Percentiles rank a stretch among this genome's conserved stretches.
phyloP scores from a whole-genome alignment of 1,284 basidiomycete genomes.

The Ceratobasidium sp. region DNA sequence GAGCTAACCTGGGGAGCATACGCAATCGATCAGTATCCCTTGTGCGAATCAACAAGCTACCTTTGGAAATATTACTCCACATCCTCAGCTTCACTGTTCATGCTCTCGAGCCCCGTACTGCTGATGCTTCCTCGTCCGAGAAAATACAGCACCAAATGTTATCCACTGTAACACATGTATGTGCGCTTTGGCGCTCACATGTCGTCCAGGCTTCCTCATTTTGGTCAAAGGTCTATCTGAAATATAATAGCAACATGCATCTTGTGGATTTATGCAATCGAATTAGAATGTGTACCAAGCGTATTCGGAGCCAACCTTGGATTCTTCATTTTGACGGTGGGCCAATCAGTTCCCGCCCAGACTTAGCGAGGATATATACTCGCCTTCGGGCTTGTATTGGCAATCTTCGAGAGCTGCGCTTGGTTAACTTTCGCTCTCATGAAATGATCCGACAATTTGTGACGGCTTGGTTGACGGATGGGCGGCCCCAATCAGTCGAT shows the following conservation, averaged over 20 bases:
- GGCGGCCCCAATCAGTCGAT: too few relatives aligned
- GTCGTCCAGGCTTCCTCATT: background rate
- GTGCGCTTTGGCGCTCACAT: background rate
- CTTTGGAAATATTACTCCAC: background rate
- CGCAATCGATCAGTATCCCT: background rate
- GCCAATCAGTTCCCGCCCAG: too few relatives aligned
- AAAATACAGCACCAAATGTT: background rate
- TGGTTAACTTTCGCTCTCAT: too few relatives aligned
- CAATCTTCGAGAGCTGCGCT: too few relatives aligned
- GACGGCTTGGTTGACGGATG: too few relatives aligned
- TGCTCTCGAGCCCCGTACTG: background rate
- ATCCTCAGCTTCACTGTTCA: background rate
- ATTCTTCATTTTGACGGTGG: too few relatives aligned
- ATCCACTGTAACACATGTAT: background rate
- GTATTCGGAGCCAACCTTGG: background rate
- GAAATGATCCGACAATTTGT: too few relatives aligned
- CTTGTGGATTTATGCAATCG: background rate
- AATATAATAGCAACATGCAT: background rate
- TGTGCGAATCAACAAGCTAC: background rate
- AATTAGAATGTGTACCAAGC: background rate
- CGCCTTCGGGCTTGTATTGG: too few relatives aligned
- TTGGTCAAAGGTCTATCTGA: background rate
- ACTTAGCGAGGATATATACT: too few relatives aligned
- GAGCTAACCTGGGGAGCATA: background rate
- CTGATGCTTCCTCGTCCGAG: too few relatives aligned